These are phyloP conservation scores for Lunularia cruciata DNA, from an alignment of 225 moss, liverwort and hornwort genomes.

Conservation along the genomic window DNA sequence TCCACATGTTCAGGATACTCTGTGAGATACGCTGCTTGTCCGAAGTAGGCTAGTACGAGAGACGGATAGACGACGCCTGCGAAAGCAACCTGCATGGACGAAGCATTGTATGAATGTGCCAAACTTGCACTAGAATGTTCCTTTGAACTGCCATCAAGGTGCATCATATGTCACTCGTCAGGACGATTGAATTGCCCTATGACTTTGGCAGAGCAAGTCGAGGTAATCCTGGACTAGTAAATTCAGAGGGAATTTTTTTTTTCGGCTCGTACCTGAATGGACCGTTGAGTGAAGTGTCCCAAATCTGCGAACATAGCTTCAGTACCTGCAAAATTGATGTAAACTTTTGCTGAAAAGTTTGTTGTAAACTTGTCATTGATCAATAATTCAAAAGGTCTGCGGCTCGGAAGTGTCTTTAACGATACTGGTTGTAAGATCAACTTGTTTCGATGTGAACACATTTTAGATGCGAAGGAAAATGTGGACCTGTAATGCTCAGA, in stretches of 20 bases:
- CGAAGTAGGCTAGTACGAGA: conserved; percentile 70
- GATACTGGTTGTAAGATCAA: no score
- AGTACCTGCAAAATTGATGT: conserved; percentile 67
- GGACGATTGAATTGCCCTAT: no score
- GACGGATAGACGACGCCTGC: conserved; percentile 71
- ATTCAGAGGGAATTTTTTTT: neutral
- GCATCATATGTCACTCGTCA: no score
- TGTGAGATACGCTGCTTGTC: conserved; percentile 80
- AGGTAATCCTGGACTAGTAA: neutral
- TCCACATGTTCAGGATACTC: conserved; percentile 49
- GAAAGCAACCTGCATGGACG: conserved; percentile 68
- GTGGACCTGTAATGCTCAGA: conserved; percentile 81
- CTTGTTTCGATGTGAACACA: no score
- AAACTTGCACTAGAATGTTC: no score
- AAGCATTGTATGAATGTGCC: neutral
- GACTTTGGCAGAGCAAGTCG: neutral
- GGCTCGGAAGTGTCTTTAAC: no score
- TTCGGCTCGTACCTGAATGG: conserved; percentile 60
- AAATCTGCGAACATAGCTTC: conserved; percentile 92
- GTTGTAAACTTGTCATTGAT: no score
- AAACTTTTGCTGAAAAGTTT: no score
- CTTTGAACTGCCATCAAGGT: no score
- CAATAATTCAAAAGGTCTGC: no score
- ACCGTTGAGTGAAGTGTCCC: conserved; percentile 72
- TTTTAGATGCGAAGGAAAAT: no score